Base-by-base conservation (phyloP, 2,329 filamentous ascomycete species). In the Cryphonectria naterciae region DNA sequence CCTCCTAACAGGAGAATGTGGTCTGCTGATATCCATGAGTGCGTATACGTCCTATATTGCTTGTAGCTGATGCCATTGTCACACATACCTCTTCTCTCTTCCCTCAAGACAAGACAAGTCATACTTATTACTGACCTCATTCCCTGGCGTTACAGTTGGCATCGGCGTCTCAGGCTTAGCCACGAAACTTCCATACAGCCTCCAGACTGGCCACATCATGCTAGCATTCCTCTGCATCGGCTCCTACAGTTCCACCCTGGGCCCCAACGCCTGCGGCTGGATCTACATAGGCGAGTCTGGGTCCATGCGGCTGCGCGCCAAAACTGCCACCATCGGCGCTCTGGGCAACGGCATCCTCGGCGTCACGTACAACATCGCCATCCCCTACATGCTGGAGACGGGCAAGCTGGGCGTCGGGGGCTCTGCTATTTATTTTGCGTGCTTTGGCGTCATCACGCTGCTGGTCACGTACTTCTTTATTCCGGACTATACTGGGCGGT, bases 251-350 rank as follows among this genome's bases (percentile, higher is more conserved):
- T 65, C 62, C 1, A 49, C 62, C 1, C 62, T 65, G n/a, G 62
- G 62, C 11, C 62, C 62, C 11, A 49, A 65, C 15, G 62, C 62
- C 41, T 49, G 39, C 41, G 62, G 62, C 62, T 65, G 61, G 61
- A 63, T 63, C 32, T 63, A 63, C 61, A 63, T 63, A 15, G 61
- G 61, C 22, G 61, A 63, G 22, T 63, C 61, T n/a, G 61, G 61
- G 1, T 63, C 61, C 1, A 63, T 63, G 61, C 61, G 61, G 11
- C 37, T 63, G 35, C 61, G 61, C 13, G 61, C 61, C 2, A 63
- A 63, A 25, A 63, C 61, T 0, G 61, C 61, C 39, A 63, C 61
- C 22, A 63, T 63, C n/a, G 61, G 61, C 4, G 61, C 61, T 1
- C 32, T 63, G 11, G 61, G 61, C 32, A 63, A 63, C 61, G 61